phyloP scores from a whole-genome alignment of 345 rosid species.

The Eutrema japonicum region DNA sequence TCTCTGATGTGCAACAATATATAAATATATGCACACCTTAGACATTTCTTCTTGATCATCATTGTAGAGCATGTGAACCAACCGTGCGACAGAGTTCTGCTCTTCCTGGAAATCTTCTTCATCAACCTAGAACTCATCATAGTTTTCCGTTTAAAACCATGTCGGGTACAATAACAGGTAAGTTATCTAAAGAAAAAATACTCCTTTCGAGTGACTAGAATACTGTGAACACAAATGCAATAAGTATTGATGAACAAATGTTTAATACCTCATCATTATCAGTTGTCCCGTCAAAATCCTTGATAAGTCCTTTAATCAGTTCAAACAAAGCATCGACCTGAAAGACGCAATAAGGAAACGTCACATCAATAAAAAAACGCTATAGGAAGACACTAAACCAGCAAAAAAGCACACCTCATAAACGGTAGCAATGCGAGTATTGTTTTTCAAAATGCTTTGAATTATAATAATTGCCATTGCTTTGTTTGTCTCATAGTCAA shows the following conservation, averaged over 20 bases:
- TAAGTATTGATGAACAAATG: slow-evolving; percentile 15
- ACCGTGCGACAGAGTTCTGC: slow-evolving; percentile 90
- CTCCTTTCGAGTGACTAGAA: slow-evolving; percentile 6
- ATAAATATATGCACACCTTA: slow-evolving; percentile 34
- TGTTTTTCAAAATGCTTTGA: slow-evolving; percentile 91
- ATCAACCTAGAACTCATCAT: slow-evolving; percentile 60
- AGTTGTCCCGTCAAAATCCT: slow-evolving; percentile 71
- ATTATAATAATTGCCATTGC: slow-evolving; percentile 83
- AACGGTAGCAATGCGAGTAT: slow-evolving; percentile 67
- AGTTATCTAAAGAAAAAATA: slow-evolving; percentile 11
- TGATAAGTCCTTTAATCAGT: slow-evolving; percentile 82
- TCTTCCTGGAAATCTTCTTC: slow-evolving; percentile 98
- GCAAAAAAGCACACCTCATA: slow-evolving; percentile 60
- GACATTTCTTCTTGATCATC: slow-evolving; percentile 95
- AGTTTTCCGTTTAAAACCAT: slow-evolving; percentile 14
- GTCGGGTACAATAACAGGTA: slow-evolving; percentile 9
- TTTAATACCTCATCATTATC: slow-evolving; percentile 67
- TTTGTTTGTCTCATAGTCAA: slow-evolving; percentile 85
- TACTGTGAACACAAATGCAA: slow-evolving; percentile 28
- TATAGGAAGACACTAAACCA: slow-evolving; percentile 23
- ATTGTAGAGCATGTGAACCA: slow-evolving; percentile 77
- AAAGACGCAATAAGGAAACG: slow-evolving; percentile 17
- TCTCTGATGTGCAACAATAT: slow-evolving; percentile 17
- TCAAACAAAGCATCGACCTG: slow-evolving; percentile 91
- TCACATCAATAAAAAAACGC: slow-evolving; percentile 30